Evolutionary conservation across 495 filamentous ascomycete species (phyloP).

Genomic region (Podospora sp.): DNA sequence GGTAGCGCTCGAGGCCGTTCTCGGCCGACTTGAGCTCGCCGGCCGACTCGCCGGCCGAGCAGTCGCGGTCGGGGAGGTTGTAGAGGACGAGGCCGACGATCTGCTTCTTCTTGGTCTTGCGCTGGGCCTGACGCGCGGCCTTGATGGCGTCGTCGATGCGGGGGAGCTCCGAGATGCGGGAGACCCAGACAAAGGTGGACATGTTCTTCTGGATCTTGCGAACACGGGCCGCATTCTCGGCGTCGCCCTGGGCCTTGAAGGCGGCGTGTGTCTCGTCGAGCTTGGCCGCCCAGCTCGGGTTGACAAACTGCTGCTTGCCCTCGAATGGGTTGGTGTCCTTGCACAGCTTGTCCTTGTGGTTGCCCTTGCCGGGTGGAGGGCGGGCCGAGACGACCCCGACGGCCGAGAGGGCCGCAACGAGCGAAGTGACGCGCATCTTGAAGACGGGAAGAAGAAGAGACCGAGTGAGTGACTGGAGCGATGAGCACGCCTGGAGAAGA

Average conservation of each 20-base stretch:
- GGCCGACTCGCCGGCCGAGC: constrained; percentile 61
- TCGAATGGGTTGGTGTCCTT: constrained; percentile 50
- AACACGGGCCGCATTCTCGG: constrained; percentile 39
- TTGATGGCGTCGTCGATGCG: constrained; percentile 53
- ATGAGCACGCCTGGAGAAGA: neutral
- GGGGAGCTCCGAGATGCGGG: constrained; percentile 34
- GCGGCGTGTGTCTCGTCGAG: constrained; percentile 49
- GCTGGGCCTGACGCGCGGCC: constrained; percentile 49
- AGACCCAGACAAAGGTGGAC: constrained; percentile 60
- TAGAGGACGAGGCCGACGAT: constrained; percentile 61
- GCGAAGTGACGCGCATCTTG: constrained; percentile 15
- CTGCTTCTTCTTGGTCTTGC: constrained; percentile 47
- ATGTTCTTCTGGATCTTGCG: constrained; percentile 48
- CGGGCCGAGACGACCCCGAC: constrained; percentile 17
- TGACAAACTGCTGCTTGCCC: constrained; percentile 57
- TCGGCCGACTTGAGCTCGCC: constrained; percentile 59
- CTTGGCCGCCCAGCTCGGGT: constrained; percentile 56
- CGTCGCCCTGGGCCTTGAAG: constrained; percentile 45
- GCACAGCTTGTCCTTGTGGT: neutral
- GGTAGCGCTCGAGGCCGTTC: constrained; percentile 57
- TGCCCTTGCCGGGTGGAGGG: neutral
- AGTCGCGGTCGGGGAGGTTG: constrained; percentile 68
- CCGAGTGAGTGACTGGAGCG: neutral
- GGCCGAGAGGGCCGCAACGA: constrained; percentile 20
- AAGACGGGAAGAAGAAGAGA: neutral